A percentile compares a stretch with the other conserved stretches of the same genome.
Evolutionary conservation across 371 early-diverging fungal genomes (phyloP).

Genomic region (Mucor plumbeus): DNA sequence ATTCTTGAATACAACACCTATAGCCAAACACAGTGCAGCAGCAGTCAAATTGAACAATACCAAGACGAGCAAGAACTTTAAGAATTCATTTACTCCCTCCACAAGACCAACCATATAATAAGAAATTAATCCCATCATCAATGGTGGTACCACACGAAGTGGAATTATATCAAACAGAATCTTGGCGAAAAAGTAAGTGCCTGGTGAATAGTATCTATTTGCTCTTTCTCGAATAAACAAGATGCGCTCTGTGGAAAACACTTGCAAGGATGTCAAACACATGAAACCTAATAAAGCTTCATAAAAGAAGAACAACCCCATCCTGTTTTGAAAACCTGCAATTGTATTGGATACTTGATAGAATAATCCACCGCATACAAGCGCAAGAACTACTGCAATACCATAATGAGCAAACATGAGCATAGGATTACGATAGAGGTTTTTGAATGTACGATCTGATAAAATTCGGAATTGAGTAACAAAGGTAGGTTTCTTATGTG

Average conservation of each 20-base stretch:
- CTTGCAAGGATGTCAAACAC: slow-evolving; percentile 76
- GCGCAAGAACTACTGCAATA: slow-evolving; percentile 72
- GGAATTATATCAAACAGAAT: slow-evolving; percentile 85
- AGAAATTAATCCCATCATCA: slow-evolving; percentile 84
- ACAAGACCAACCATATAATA: slow-evolving; percentile 91
- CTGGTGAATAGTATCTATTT: slow-evolving; percentile 84
- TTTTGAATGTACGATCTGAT: slow-evolving; percentile 83
- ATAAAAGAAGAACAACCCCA: slow-evolving; percentile 87
- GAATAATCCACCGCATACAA: slow-evolving; percentile 81
- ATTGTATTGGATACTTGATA: slow-evolving; percentile 82
- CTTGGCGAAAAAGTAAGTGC: slow-evolving; percentile 78
- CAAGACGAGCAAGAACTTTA: slow-evolving; percentile 86
- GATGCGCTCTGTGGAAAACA: slow-evolving; percentile 74
- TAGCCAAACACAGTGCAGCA: slow-evolving; percentile 79
- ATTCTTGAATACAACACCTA: slow-evolving; percentile 79
- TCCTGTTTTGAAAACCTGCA: slow-evolving; percentile 87
- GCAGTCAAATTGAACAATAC: slow-evolving; percentile 86
- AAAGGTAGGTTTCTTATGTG: neutral
- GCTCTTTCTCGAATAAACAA: slow-evolving; percentile 86
- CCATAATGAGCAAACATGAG: slow-evolving; percentile 85
- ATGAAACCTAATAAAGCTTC: slow-evolving; percentile 83
- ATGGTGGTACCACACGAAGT: slow-evolving; percentile 85
- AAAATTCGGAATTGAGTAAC: slow-evolving; percentile 77
- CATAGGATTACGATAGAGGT: slow-evolving; percentile 87
- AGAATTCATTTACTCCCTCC: slow-evolving; percentile 66